Evolutionary conservation across 345 rosid species (phyloP).

Genomic region (Geranium rotundifolium): DNA sequence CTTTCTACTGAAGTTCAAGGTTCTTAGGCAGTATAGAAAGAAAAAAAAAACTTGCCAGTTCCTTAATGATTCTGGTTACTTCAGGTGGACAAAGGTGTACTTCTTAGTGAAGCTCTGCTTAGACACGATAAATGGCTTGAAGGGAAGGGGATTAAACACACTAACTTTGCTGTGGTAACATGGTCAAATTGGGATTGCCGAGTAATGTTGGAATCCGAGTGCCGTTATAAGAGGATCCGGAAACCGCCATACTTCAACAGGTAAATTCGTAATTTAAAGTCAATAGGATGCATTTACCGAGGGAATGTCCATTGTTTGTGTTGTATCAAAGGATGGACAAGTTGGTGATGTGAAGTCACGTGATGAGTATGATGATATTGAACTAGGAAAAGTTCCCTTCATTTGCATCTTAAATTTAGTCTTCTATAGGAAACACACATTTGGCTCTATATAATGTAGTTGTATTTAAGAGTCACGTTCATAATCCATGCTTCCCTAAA

Average conservation of each 20-base stretch:
- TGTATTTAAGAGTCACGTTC: no score
- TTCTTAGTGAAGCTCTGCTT: constrained; percentile 32
- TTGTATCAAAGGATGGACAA: background rate
- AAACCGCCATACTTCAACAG: constrained; percentile 48
- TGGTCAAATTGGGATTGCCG: constrained; percentile 56
- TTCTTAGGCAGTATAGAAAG: background rate
- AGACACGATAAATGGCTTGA: constrained; percentile 54
- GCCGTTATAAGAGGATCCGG: constrained; percentile 38
- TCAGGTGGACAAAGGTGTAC: constrained; percentile 41
- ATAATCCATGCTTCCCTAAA: no score
- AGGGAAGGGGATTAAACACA: constrained; percentile 37
- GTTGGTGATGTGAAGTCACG: background rate
- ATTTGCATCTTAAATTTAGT: background rate
- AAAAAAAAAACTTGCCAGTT: no score
- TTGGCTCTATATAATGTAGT: no score
- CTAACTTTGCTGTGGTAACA: constrained; percentile 44
- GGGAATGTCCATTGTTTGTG: background rate
- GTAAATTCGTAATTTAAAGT: constrained; percentile 10
- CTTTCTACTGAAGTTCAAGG: no score
- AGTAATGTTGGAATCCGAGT: constrained; percentile 50
- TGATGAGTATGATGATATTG: background rate
- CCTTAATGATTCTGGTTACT: constrained; percentile 4
- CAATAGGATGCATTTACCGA: background rate
- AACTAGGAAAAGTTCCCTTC: background rate
- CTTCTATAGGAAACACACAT: background rate